Evolutionary conservation across 2,329 filamentous ascomycete genomes (phyloP).

Genomic region (Dryadomyces quercivorus): DNA sequence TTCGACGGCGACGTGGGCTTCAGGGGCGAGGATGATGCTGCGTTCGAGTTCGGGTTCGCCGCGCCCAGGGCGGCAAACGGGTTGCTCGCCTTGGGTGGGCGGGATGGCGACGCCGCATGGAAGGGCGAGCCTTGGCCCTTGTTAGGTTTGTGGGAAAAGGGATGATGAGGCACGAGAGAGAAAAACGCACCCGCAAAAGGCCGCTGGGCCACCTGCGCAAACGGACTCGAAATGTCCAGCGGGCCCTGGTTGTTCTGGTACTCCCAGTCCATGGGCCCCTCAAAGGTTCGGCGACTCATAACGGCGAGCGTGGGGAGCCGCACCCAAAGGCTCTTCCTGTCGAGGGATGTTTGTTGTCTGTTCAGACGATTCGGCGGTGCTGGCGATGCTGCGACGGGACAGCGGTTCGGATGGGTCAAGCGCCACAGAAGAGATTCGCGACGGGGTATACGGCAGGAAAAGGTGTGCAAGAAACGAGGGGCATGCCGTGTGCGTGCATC

Average conservation of each 20-base stretch:
- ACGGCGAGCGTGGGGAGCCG: not conserved
- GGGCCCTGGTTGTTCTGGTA: conserved; percentile 45
- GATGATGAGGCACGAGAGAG: not conserved
- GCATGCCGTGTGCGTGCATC: not conserved
- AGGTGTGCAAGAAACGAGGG: not conserved
- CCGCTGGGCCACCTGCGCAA: conserved; percentile 37
- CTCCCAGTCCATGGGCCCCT: conserved; percentile 56
- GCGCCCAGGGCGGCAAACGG: conserved; percentile 14
- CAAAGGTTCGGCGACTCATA: conserved; percentile 38
- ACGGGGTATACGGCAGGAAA: not conserved
- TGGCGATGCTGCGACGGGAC: too few relatives aligned
- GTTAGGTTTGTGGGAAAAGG: not conserved
- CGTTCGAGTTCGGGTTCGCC: not conserved
- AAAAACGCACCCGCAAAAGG: conserved; percentile 28
- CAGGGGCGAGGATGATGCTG: not conserved
- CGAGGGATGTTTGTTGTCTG: too few relatives aligned
- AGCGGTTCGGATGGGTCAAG: too few relatives aligned
- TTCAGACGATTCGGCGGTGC: too few relatives aligned
- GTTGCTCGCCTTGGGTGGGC: conserved; percentile 12
- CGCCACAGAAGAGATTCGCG: not conserved
- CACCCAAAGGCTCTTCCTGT: not conserved
- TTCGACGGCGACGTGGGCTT: conserved; percentile 15
- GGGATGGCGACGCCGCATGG: conserved; percentile 14
- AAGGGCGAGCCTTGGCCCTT: conserved; percentile 12
- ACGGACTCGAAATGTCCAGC: conserved; percentile 49